Evolutionary conservation across 441 rosid genomes (phyloP), one percentile per base, ranked within the genome.

Genomic region (Codiaeum variegatum): DNA sequence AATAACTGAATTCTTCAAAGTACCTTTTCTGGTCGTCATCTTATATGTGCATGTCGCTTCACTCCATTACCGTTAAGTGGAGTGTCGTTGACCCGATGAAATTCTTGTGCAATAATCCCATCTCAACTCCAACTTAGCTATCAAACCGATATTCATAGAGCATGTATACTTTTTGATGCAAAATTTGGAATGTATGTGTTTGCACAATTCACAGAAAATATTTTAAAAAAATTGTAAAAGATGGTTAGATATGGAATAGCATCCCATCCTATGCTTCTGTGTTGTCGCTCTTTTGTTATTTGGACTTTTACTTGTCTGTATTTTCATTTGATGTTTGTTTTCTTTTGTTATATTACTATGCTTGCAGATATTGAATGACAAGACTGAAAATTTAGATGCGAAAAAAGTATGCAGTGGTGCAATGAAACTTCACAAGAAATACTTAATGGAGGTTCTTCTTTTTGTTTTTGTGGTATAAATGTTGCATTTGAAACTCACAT

Each of bases 381-480:
- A 90, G 51, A 92, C 97, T 18, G 99, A 98, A 65, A 88, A 88
- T 72, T 81, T 92, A 72, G 97, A 94, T 75, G 99, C 99, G 38
- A 92, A 86, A 70, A 92, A 92, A 67, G 91, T 98, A 3, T 95
- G 99, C 84, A 75, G 67, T 24, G 94, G 88, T 28, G 99, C 99
- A 24, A 83, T 95, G 92, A 95, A 95, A 84, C 95, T 93, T 67
- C 99, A 95, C 80, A 95, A 92, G 85, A 95, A 94, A 69, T 94
- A 94, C 72, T 79, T 94, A 42, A 92, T 83, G 73, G 90, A 88
- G 94, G 97, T 95, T 74, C 26, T n/a, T 58, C 13, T 65, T 42
- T 72, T 62, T 13, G 18, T 26, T 19, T 3, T 51, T 32, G 24
- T 26, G 18, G 28, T 59, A 54, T 67, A 29, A 32, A 13, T 47